Evolutionary conservation across 768 basidiomycete genomes (phyloP).

Genomic region (Leccinum fibrillosum): DNA sequence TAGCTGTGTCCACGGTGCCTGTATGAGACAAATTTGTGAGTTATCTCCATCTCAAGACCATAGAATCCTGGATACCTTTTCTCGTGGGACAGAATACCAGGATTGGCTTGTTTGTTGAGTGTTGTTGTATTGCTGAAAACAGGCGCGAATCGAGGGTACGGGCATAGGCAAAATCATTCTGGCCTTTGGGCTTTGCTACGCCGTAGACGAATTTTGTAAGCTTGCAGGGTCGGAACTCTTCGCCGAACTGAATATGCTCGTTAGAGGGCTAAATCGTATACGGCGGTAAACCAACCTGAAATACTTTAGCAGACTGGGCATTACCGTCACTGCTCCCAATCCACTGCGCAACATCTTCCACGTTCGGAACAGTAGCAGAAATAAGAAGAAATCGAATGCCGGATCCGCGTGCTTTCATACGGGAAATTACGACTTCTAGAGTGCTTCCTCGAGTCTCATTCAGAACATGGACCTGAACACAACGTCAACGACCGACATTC

Average conservation of each 20-base stretch:
- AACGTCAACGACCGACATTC: not conserved
- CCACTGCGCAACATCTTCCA: conserved; percentile 87
- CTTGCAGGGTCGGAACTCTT: conserved; percentile 87
- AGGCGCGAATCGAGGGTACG: conserved; percentile 69
- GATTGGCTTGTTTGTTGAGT: conserved; percentile 79
- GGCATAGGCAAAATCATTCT: conserved; percentile 79
- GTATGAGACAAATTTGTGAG: not conserved
- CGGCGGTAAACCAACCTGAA: conserved; percentile 48
- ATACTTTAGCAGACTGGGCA: conserved; percentile 53
- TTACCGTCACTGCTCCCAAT: conserved; percentile 48
- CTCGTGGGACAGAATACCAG: conserved; percentile 88
- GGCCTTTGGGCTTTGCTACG: conserved; percentile 53
- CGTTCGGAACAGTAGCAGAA: conserved; percentile 93
- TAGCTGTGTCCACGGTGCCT: conserved; percentile 69
- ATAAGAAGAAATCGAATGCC: conserved; percentile 81
- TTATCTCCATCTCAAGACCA: not conserved
- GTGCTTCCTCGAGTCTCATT: conserved; percentile 89
- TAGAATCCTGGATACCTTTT: conserved; percentile 52
- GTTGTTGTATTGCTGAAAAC: conserved; percentile 66
- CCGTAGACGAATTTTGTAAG: conserved; percentile 72
- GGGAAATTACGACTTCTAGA: conserved; percentile 89
- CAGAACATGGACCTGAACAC: conserved; percentile 79
- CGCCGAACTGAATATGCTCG: conserved; percentile 66
- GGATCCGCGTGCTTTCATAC: conserved; percentile 79
- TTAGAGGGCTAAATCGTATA: not conserved